Conservation (phyloP, 1,139 yeast species). For the Geotrichum reessii region DNA sequence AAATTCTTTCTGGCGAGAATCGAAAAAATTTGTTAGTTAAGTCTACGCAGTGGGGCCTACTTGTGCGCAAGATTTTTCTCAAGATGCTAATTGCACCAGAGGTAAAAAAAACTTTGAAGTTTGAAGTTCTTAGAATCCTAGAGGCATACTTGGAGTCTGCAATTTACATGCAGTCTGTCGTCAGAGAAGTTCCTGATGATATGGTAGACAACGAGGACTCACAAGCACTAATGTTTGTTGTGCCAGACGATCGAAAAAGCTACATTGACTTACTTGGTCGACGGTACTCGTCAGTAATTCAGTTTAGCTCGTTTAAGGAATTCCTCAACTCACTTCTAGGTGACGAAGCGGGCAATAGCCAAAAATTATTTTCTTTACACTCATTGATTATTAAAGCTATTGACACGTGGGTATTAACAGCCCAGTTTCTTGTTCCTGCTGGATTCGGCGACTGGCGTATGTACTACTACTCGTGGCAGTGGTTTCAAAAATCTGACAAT, state of each 20-base stretch:
- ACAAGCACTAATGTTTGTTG: conserved; percentile 8
- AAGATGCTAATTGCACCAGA: not conserved
- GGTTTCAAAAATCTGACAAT: conserved; percentile 7
- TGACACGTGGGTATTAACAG: conserved; percentile 10
- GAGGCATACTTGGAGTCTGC: conserved; percentile 5
- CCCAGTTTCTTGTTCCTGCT: conserved; percentile 3
- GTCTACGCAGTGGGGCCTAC: conserved; percentile 12
- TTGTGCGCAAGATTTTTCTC: conserved; percentile 10
- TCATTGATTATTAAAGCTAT: conserved; percentile 7
- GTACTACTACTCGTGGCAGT: conserved; percentile 14
- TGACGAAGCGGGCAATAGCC: not conserved
- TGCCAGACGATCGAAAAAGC: conserved; percentile 2
- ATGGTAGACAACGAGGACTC: conserved; percentile 7
- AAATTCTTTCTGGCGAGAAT: not conserved
- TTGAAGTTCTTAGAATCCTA: not conserved
- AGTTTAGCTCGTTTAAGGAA: conserved; percentile 6
- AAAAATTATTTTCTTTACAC: not conserved
- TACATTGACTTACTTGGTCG: conserved; percentile 1
- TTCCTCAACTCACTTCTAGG: conserved; percentile 1
- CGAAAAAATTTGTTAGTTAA: conserved; percentile 2
- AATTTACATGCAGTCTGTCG: conserved; percentile 1
- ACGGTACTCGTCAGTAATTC: conserved; percentile 1
- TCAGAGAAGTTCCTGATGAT: not conserved
- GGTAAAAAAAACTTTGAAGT: not conserved
- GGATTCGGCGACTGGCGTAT: not conserved